phyloP scores from a whole-genome alignment of 139 green algal species.

The Chlorella sp. region DNA sequence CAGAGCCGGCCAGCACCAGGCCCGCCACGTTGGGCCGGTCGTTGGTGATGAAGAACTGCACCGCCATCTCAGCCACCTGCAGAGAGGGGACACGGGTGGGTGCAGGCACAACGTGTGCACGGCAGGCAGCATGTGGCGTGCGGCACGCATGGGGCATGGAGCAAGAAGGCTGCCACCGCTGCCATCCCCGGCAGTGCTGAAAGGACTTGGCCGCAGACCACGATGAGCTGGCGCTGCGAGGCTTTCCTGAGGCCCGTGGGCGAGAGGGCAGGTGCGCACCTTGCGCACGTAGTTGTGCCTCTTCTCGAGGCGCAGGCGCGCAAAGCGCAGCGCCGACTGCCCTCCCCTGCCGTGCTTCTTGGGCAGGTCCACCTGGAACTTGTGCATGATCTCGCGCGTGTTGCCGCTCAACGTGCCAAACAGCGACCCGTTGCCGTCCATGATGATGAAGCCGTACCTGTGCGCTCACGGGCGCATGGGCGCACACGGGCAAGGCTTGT shows the following conservation, averaged over 20 bases:
- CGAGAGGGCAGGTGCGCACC: too few species aligned
- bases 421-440: constrained; percentile 96
- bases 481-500: too few species aligned
- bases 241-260: too few species aligned
- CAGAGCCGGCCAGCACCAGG: constrained; percentile 89
- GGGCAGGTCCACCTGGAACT: constrained; percentile 94
- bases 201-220: neutral
- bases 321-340: constrained; percentile 98
- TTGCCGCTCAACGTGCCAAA: constrained; percentile 97
- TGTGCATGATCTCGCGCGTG: constrained; percentile 92
- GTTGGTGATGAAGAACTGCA: constrained; percentile 91
- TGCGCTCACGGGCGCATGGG: too few species aligned
- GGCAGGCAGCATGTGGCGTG: too few species aligned
- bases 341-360: constrained; percentile 98
- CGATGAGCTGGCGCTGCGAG: too few species aligned
- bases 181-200: too few species aligned
- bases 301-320: constrained; percentile 96
- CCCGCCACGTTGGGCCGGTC: constrained; percentile 89
- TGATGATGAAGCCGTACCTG: constrained; percentile 99
- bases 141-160: too few species aligned
- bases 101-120: too few species aligned
- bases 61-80: constrained; percentile 75
- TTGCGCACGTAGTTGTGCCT: constrained; percentile 99
- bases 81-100: neutral
- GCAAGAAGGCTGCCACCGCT: too few species aligned